These are phyloP conservation scores for Calocybe indica DNA, from an alignment of 768 basidiomycete genomes.

Conservation along the genomic window DNA sequence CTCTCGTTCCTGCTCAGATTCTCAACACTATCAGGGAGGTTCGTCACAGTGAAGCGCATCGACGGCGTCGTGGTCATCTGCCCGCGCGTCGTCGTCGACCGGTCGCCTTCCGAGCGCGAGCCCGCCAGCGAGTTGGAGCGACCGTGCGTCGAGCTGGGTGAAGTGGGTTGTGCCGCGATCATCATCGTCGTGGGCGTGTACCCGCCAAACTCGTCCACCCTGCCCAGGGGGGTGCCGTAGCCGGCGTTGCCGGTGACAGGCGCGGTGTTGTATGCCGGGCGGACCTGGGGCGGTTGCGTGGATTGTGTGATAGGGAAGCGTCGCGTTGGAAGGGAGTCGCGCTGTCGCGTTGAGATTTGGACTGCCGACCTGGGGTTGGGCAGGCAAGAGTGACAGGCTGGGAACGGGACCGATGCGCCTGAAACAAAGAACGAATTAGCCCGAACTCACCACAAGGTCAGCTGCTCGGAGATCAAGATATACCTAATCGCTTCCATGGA, in stretches of 20 bases:
- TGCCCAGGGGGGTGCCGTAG: background rate
- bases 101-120: background rate
- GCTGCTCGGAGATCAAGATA: conserved; percentile 11
- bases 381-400: conserved; percentile 35
- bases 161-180: too few species aligned
- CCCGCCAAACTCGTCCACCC: conserved; percentile 18
- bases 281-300: background rate
- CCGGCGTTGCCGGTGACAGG: background rate
- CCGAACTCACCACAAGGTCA: background rate
- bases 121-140: too few species aligned
- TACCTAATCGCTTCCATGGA: conserved; percentile 66
- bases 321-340: conserved; percentile 5
- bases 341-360: background rate
- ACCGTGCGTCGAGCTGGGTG: too few species aligned
- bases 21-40: background rate
- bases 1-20: conserved; percentile 2
- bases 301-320: conserved; percentile 9
- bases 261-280: conserved; percentile 1
- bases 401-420: conserved; percentile 46
- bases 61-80: background rate
- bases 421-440: background rate
- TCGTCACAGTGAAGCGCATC: background rate
- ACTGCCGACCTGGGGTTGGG: conserved; percentile 6
- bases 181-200: background rate
- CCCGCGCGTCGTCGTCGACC: conserved; percentile 6